Evolutionary conservation across 2,329 filamentous ascomycete species (phyloP).

Genomic region (Colletotrichum sp.): DNA sequence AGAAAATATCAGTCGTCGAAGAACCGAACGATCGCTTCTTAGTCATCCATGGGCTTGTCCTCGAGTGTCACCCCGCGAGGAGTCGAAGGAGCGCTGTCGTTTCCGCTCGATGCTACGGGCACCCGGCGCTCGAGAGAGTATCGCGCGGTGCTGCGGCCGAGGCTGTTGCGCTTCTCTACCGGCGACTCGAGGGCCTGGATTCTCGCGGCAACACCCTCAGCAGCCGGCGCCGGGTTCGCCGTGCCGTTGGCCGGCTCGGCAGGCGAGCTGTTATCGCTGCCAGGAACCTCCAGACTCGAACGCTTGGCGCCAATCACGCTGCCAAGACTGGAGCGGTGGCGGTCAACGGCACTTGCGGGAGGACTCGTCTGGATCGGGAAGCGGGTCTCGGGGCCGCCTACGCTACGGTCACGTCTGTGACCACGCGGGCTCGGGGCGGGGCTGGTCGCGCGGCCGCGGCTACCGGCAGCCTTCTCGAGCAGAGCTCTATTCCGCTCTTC

Average conservation of each 20-base stretch:
- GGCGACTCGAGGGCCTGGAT: constrained; percentile 27
- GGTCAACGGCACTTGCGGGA: constrained; percentile 53
- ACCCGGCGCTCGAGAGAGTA: constrained; percentile 56
- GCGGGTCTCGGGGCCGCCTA: constrained; percentile 73
- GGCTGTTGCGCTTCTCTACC: constrained; percentile 69
- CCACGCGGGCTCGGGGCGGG: constrained; percentile 66
- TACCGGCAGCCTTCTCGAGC: constrained; percentile 67
- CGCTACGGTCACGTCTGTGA: constrained; percentile 83
- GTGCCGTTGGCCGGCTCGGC: constrained; percentile 49
- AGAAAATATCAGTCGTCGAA: not conserved
- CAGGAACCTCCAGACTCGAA: constrained; percentile 83
- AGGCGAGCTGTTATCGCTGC: constrained; percentile 49
- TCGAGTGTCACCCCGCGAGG: constrained; percentile 54
- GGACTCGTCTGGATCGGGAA: constrained; percentile 82
- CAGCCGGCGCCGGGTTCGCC: constrained; percentile 20
- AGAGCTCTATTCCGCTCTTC: constrained; percentile 89
- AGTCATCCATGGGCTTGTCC: constrained; percentile 59
- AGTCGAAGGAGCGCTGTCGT: constrained; percentile 25
- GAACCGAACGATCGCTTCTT: constrained; percentile 25
- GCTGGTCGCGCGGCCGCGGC: constrained; percentile 76
- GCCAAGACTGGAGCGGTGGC: constrained; percentile 55
- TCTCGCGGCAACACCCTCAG: constrained; percentile 13
- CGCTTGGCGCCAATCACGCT: constrained; percentile 59
- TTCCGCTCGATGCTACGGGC: constrained; percentile 39
- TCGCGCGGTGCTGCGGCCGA: constrained; percentile 57